Conservation (phyloP, 2,329 filamentous ascomycete genomes). For the Aspergillus eucalypticola region DNA sequence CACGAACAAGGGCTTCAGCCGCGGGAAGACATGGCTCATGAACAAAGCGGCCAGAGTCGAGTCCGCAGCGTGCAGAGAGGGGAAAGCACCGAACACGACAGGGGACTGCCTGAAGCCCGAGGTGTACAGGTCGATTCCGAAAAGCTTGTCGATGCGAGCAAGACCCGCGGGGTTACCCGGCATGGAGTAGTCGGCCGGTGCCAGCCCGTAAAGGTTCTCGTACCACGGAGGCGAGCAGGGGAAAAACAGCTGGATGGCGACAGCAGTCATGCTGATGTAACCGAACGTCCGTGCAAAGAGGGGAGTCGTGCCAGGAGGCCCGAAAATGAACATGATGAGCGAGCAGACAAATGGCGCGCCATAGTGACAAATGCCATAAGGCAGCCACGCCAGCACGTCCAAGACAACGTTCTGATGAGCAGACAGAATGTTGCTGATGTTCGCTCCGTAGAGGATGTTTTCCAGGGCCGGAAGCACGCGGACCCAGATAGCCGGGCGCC, state of each 20-base stretch:
- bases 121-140: slow-evolving; percentile 90
- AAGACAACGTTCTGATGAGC: slow-evolving; percentile 81
- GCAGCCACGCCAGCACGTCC: slow-evolving; percentile 88
- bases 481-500: slow-evolving; percentile 92
- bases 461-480: slow-evolving; percentile 90
- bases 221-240: slow-evolving; percentile 97
- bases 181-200: slow-evolving; percentile 90
- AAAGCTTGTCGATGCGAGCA: slow-evolving; percentile 82
- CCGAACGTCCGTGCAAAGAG: slow-evolving; percentile 86
- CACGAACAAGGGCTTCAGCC: slow-evolving; percentile 75
- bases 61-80: slow-evolving; percentile 85
- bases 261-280: slow-evolving; percentile 86
- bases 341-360: slow-evolving; percentile 80
- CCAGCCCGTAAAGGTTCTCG: slow-evolving; percentile 86
- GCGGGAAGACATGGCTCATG: slow-evolving; percentile 89
- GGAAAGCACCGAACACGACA: slow-evolving; percentile 92
- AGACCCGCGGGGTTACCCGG: slow-evolving; percentile 85
- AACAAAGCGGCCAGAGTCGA: slow-evolving; percentile 88
- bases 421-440: slow-evolving; percentile 92
- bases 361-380: slow-evolving; percentile 90
- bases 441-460: slow-evolving; percentile 94
- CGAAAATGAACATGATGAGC: slow-evolving; percentile 80
- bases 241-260: slow-evolving; percentile 84
- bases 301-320: slow-evolving; percentile 78
- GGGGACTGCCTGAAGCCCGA: slow-evolving; percentile 88